Base-by-base conservation (phyloP, 768 basidiomycete genomes). In the Rhodocollybia butyracea region DNA sequence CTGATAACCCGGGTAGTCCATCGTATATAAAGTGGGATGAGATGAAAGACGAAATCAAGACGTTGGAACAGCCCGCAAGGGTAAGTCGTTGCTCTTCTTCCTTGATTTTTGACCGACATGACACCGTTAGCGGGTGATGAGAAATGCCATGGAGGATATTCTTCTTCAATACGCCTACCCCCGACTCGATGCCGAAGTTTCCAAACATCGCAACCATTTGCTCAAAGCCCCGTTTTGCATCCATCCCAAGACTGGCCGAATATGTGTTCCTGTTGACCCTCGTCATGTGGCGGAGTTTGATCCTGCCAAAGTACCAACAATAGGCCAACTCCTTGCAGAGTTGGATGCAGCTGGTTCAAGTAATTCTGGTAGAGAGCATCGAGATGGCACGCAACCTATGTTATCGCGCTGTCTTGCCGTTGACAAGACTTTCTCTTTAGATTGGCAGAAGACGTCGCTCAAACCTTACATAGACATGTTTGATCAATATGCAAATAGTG, bases 151-250 rank as follows among this genome's bases (percentile, higher is more conserved):
- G 73, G 88, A 96, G 67, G 96, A 98, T 58, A 83, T 98, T 57
- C 77, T 97, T 45, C 75, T 99, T 12, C 89, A 93, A 62, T 98
- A 97, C 69, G 96, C 91, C 0, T 99, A 98, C 70, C 96, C 96
- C 1, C 85, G 97, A 12, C 81, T 99, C 52, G 97, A 99, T 69
- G 90, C 91, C 13, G 97, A 99, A 69, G 97, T 99, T 27, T 95
- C 94, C 2, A 96, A 98, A 65, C 92, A 95, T 66, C 82, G 94
- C 47, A 98, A 99, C 73, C 97, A 99, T 76, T 79, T 99, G 74
- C 82, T 99, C 52, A 99, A 99, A 72, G 89, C 93, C 21, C 97
- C 97, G 0, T 99, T 99, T 71, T 97, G 95, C 66, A 76, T 98
- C 0, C 97, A 99, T 70, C 97, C 97, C 0, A 91, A 91, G 60